phyloP scores from a whole-genome alignment of 345 rosid species.

The Syzygium aromaticum region DNA sequence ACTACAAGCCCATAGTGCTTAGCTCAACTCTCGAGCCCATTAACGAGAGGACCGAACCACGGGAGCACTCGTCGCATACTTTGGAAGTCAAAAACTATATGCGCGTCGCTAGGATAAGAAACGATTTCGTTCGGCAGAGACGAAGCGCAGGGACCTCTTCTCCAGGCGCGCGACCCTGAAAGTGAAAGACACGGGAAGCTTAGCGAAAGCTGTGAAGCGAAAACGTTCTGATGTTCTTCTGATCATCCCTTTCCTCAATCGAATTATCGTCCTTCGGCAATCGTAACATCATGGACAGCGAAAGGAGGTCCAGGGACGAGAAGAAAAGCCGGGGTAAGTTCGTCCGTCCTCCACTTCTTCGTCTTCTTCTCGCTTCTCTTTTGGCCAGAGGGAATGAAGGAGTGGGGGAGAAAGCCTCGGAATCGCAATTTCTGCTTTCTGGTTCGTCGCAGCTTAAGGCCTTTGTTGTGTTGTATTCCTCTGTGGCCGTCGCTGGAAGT shows the following conservation, averaged over 20 bases:
- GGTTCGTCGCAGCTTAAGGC: background rate
- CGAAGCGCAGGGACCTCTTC: background rate
- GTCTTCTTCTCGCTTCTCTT: background rate
- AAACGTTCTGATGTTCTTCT: background rate
- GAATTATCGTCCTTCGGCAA: background rate
- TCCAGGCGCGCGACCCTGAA: background rate
- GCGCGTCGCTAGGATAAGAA: no score
- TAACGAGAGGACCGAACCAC: no score
- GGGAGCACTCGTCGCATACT: background rate
- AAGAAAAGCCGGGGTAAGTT: slow-evolving; percentile 40
- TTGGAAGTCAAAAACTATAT: no score
- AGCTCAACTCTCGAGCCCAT: background rate
- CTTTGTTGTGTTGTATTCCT: background rate
- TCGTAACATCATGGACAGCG: slow-evolving; percentile 52
- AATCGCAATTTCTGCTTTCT: background rate
- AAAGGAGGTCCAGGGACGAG: slow-evolving; percentile 45
- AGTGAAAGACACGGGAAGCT: no score
- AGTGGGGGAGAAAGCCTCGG: background rate
- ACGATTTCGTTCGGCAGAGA: background rate
- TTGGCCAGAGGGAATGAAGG: background rate
- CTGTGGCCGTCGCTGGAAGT: background rate
- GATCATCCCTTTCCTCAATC: background rate
- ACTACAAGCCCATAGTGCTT: background rate
- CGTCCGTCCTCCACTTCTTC: slow-evolving; percentile 18
- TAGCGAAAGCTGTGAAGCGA: background rate